These are phyloP conservation scores for Rhizopogon sp. DNA, from an alignment of 768 basidiomycete genomes.

Conservation along the genomic window DNA sequence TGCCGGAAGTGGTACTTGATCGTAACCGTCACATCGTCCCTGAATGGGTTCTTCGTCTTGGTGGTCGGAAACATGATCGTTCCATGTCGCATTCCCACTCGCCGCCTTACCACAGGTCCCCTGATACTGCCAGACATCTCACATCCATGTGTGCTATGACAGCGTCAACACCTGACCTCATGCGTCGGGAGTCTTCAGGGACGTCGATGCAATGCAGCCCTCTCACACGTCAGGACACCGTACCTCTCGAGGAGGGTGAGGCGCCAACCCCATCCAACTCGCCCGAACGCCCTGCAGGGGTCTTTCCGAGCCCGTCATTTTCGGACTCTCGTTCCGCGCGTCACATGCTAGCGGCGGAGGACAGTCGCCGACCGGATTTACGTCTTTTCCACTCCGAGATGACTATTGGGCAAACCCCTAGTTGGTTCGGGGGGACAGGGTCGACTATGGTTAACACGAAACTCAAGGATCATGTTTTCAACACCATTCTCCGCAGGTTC, in stretches of 20 bases:
- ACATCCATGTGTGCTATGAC: slow-evolving; percentile 43
- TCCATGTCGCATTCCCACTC: slow-evolving; percentile 42
- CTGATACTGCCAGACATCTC: slow-evolving; percentile 27
- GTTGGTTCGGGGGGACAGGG: slow-evolving; percentile 83
- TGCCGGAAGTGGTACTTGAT: slow-evolving; percentile 92
- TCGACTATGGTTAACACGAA: slow-evolving; percentile 92
- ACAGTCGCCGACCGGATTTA: slow-evolving; percentile 30
- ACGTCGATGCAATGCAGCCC: slow-evolving; percentile 31
- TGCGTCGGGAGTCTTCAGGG: slow-evolving; percentile 14
- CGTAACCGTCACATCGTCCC: slow-evolving; percentile 96
- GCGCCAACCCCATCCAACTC: slow-evolving; percentile 50
- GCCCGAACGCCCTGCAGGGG: slow-evolving; percentile 29
- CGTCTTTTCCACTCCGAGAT: slow-evolving; percentile 39
- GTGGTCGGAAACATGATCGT: slow-evolving; percentile 40
- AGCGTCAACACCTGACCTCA: slow-evolving; percentile 71
- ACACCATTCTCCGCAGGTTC: slow-evolving; percentile 75
- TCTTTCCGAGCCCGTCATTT: slow-evolving; percentile 26
- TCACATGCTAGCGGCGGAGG: slow-evolving; percentile 16
- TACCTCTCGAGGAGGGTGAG: slow-evolving; percentile 33
- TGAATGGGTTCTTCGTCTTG: slow-evolving; percentile 74
- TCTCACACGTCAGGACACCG: slow-evolving; percentile 35
- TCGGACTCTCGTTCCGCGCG: slow-evolving; percentile 18
- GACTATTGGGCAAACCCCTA: slow-evolving; percentile 31
- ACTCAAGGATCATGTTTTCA: slow-evolving; percentile 94
- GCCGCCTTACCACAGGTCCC: neutral